Conservation (phyloP, 768 basidiomycete species). For the Trametes coccinea region DNA sequence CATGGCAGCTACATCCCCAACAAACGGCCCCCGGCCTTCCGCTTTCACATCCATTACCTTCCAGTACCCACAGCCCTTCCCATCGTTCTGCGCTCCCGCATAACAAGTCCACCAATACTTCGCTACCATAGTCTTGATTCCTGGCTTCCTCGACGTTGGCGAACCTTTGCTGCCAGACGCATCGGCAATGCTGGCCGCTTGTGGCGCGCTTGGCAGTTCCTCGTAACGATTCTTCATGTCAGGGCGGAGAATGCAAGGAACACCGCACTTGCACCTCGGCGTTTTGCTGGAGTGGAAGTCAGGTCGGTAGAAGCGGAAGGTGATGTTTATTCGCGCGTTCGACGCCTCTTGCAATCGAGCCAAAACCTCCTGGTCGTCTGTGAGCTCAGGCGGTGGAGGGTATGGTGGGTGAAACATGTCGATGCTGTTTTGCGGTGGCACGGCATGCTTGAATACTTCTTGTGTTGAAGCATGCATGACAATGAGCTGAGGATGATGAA, state of each 20-base stretch:
- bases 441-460: conserved; percentile 78
- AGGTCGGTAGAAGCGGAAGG: conserved; percentile 84
- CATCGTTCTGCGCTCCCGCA: conserved; percentile 80
- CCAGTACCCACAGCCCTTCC: conserved; percentile 79
- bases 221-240: conserved; percentile 74
- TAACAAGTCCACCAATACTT: conserved; percentile 84
- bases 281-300: conserved; percentile 69
- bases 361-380: conserved; percentile 7
- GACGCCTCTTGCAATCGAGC: conserved; percentile 42
- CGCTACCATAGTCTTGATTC: conserved; percentile 37
- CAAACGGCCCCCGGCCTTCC: conserved; percentile 62
- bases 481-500: conserved; percentile 48
- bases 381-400: conserved; percentile 23
- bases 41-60: conserved; percentile 66
- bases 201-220: background rate
- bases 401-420: conserved; percentile 67
- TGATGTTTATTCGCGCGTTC: conserved; percentile 80
- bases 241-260: conserved; percentile 68
- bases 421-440: conserved; percentile 69
- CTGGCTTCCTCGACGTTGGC: background rate
- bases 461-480: conserved; percentile 89
- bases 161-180: background rate
- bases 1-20: conserved; percentile 24
- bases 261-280: conserved; percentile 71
- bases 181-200: background rate